Conservation (phyloP, 805 yeast species). For the Wilhelminamyces savonicus region DNA sequence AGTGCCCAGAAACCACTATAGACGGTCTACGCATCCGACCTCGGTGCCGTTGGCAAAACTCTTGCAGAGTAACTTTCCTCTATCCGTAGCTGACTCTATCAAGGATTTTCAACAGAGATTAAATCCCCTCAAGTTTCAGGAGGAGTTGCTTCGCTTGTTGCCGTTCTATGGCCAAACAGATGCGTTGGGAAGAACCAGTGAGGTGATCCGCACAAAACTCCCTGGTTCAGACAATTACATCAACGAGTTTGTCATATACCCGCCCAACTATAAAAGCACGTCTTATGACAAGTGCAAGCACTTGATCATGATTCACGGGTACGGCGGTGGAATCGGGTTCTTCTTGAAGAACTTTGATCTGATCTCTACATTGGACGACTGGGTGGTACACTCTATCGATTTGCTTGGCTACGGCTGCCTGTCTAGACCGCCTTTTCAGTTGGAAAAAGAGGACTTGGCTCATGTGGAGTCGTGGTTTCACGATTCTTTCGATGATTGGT, state of each 20-base stretch:
- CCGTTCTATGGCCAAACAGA: conserved; percentile 41
- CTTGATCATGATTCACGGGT: conserved; percentile 39
- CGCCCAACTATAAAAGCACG: conserved; percentile 9
- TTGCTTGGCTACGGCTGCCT: conserved; percentile 88
- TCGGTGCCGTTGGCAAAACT: conserved; percentile 57
- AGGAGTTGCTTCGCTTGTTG: conserved; percentile 36
- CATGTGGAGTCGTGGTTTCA: conserved; percentile 59
- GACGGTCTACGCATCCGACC: conserved; percentile 57
- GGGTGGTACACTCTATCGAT: conserved; percentile 84
- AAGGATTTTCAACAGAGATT: conserved; percentile 41
- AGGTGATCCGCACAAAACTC: conserved; percentile 26
- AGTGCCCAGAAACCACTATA: conserved; percentile 19
- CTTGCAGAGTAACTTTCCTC: conserved; percentile 52
- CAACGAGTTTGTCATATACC: conserved; percentile 37
- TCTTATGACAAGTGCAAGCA: conserved; percentile 18
- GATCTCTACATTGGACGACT: conserved; percentile 28
- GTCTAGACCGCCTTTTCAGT: conserved; percentile 65
- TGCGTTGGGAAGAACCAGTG: conserved; percentile 19
- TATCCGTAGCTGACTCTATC: conserved; percentile 44
- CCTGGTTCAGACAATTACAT: conserved; percentile 22
- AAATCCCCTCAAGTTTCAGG: conserved; percentile 38
- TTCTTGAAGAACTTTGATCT: conserved; percentile 34
- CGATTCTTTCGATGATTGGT: conserved; percentile 62
- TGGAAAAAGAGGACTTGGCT: conserved; percentile 32
- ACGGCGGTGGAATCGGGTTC: conserved; percentile 40